Base-by-base conservation (phyloP, 768 basidiomycete species). In the Tricholomella constricta region DNA sequence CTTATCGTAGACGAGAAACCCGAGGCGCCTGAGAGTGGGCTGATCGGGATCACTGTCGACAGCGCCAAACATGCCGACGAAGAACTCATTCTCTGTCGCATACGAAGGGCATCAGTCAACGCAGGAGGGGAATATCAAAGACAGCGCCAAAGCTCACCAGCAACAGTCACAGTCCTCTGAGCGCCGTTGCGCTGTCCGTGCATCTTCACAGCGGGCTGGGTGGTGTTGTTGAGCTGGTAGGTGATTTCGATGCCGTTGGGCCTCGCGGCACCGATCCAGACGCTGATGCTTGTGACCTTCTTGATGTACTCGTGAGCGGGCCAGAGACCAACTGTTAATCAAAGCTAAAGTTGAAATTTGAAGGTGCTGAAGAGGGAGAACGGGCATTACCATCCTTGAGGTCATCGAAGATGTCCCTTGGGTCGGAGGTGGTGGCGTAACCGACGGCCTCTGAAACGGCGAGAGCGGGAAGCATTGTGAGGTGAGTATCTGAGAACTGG, bases 31-130 rank as follows among this genome's bases (percentile, higher is more conserved):
- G 20, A 52, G 40, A 19, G 26, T 11, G 2, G 48, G 53, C n/a
- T 1, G 27, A 17, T 52, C 41, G 23, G 10, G 2, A 2, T 52
- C 19, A 2, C 27, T 14, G 32, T 52, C 45, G 2, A 15, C 12
- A 15, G 55, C 29, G 6, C 55, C 44, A 23, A 36, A 56, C 22
- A 52, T 27, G 15, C 55, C 55, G 31, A 56, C 55, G 26, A 51
- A 51, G 27, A 27, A 42, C 26, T 36, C 17, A 9, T 52, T 17
- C 4, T 14, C 55, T 43, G 34, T 8, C 2, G 23, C 27, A 9
- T 29, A 11, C 2, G 43, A 19, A n/a, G n/a, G n/a, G n/a, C n/a
- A n/a, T 14, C n/a, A 43, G 1, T 43, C 25, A 27, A 15, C 17
- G 22, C 32, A 34, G n/a, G 9, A n/a, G n/a, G 6, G 2, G 31